These are phyloP conservation scores for Tetrapisispora iriomotensis DNA, from an alignment of 805 yeast species.

Conservation along the genomic window DNA sequence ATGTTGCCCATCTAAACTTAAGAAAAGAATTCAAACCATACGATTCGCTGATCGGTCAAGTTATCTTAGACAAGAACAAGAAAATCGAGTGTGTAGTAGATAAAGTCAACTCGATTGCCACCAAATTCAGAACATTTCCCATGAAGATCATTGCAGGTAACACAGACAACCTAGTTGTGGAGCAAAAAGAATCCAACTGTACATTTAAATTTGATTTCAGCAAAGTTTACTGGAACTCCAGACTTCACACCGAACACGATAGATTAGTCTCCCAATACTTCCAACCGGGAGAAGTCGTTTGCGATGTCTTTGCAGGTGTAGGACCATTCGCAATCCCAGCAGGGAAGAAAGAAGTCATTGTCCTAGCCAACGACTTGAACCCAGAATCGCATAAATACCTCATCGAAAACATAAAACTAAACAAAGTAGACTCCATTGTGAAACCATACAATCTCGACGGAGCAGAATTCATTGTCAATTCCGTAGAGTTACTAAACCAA, in stretches of 20 bases:
- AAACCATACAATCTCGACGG: constrained; percentile 70
- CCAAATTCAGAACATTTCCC: constrained; percentile 80
- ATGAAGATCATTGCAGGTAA: constrained; percentile 93
- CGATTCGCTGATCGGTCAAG: constrained; percentile 75
- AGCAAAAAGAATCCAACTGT: constrained; percentile 84
- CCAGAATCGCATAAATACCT: constrained; percentile 75
- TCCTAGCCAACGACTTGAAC: constrained; percentile 86
- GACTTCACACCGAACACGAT: constrained; percentile 89
- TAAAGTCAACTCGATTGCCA: constrained; percentile 77
- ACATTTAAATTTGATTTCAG: constrained; percentile 78
- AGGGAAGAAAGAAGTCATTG: constrained; percentile 70
- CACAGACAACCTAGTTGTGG: constrained; percentile 52
- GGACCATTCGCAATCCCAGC: constrained; percentile 98
- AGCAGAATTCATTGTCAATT: constrained; percentile 58
- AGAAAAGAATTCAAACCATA: constrained; percentile 78
- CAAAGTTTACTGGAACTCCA: constrained; percentile 95
- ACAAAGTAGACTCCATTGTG: constrained; percentile 54
- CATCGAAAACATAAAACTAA: constrained; percentile 49
- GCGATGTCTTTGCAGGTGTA: constrained; percentile 97
- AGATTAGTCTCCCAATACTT: constrained; percentile 54
- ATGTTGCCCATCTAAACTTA: constrained; percentile 85
- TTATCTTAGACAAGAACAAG: constrained; percentile 73
- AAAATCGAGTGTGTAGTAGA: constrained; percentile 83
- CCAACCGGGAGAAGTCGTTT: constrained; percentile 60
- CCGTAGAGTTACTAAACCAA: constrained; percentile 43